Base-by-base conservation (phyloP, 2,329 filamentous ascomycete species). In the Apiospora sp. region DNA sequence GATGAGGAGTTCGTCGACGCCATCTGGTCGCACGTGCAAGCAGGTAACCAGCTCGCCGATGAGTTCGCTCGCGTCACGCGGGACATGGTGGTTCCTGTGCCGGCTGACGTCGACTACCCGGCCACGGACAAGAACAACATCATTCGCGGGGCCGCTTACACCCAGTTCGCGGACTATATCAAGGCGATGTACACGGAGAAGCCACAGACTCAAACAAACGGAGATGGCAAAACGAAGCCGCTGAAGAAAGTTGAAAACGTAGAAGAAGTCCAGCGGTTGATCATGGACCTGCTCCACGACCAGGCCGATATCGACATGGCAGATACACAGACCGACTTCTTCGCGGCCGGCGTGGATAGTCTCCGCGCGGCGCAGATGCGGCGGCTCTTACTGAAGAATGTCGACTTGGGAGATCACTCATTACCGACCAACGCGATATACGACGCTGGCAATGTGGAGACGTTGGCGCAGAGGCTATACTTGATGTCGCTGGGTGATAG, bases 281-380 rank as follows among this genome's bases (percentile, higher is more conserved):
- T 86, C 77, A 61, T 83, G 74, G 70, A 76, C 67, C 67, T 78
- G 34, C 73, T 79, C 58, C 71, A 74, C 48, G 72, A 80, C 43
- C 78, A 83, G 34, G 78, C 82, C 0, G 81, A 78, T 3, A 76
- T 85, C 43, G 43, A 77, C 1, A 75, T 84, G 4, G 75, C 80
- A 4, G 73, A 77, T 43, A 71, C 75, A 1, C 72, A 82, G 3
- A 75, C 81, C 4, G 84, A 86, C 73, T 84, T 87, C 75, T 87
- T 86, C 73, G 78, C 81, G 1, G 78, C 81, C 0, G 86, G 86
- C 0, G 74, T 87, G 24, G 86, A 87, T 74, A 87, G 85, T 72
- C 76, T 87, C 13, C 84, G 84, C 24, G 85, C 85, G 1, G 84
- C 85, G 19, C 83, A 86, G n/a, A 74, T 85, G 1, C 82, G 85